Evolutionary conservation across 2,329 filamentous ascomycete genomes (phyloP), one percentile per base, ranked within the genome.

Genomic region (Lachnellula arida): DNA sequence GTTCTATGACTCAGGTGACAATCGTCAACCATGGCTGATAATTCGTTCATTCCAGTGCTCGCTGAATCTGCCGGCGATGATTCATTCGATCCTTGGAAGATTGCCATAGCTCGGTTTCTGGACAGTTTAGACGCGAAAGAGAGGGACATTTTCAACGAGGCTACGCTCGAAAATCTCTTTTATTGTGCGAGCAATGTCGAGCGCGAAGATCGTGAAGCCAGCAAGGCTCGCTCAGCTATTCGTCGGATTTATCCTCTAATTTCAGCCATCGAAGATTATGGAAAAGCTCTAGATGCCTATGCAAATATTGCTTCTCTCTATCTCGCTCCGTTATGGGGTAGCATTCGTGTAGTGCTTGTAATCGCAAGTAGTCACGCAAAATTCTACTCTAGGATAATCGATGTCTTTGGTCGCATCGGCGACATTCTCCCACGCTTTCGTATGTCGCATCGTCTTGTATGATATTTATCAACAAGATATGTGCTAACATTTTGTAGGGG

Each of bases 141-240:
- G 44, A 37, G 19, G 25, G 46, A 25, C 5, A 32, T 60, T 28
- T 62, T 59, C 51, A 42, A 59, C 46, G 49, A 51, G 14, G 58
- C 56, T 34, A 60, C 60, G 4, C 46, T 56, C 35, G 56, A 58
- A 47, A 62, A 62, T 23, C 43, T 62, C 28, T 60, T 55, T 34
- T 62, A 58, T 23, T 25, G 51, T 4, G 49, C 56, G 5, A 54
- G 49, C 46, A 57, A 57, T 49, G 15, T 17, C 22, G 55, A 57
- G n/a, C 42, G 53, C 9, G 48, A 55, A 4, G 56, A 60, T 55
- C 37, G 22, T 11, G 37, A 50, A 32, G 44, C 34, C 5, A 54
- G 49, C 39, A 60, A 55, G 22, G 17, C 14, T n/a, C 42, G 51
- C 8, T 19, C 17, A 17, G 35, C 17, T 12, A 17, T 40, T 17